A percentile compares a stretch with the other conserved stretches of the same genome.
phyloP scores from a whole-genome alignment of 176 grass and related monocot genomes.

The Eragrostis nindensis region DNA sequence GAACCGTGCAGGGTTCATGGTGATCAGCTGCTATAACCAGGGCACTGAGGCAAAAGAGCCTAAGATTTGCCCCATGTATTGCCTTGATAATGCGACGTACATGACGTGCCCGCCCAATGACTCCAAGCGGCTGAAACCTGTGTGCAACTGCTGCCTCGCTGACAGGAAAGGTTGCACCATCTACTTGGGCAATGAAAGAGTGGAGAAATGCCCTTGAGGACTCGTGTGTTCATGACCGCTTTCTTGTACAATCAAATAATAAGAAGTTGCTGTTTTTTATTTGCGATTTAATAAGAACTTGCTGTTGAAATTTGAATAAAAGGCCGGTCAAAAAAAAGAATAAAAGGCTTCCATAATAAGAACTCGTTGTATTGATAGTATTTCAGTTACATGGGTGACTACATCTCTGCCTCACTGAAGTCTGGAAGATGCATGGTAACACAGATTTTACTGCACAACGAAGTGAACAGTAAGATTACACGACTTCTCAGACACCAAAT shows the following conservation, averaged over 20 bases:
- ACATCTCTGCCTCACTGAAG: no score
- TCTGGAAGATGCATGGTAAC: no score
- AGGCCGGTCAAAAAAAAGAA: no score
- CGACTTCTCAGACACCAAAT: no score
- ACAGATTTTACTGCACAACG: no score
- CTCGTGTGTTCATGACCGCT: neutral
- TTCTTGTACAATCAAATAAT: neutral
- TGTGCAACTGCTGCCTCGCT: constrained; percentile 60
- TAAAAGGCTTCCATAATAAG: no score
- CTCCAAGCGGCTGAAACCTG: constrained; percentile 17
- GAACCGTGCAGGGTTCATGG: constrained; percentile 1
- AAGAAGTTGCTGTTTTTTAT: no score
- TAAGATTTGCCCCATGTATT: constrained; percentile 31
- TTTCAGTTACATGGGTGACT: no score
- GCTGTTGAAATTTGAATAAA: no score
- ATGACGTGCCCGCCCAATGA: constrained; percentile 52
- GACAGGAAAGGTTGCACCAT: constrained; percentile 37
- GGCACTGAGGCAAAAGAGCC: neutral
- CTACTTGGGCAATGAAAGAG: constrained; percentile 28
- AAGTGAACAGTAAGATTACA: no score
- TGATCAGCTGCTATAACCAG: constrained; percentile 10
- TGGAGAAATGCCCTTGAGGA: constrained; percentile 12
- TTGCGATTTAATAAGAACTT: no score
- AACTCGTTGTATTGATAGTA: no score
- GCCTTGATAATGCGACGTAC: constrained; percentile 18